Base-by-base conservation (phyloP, 805 yeast species). In the Candida railenensis region DNA sequence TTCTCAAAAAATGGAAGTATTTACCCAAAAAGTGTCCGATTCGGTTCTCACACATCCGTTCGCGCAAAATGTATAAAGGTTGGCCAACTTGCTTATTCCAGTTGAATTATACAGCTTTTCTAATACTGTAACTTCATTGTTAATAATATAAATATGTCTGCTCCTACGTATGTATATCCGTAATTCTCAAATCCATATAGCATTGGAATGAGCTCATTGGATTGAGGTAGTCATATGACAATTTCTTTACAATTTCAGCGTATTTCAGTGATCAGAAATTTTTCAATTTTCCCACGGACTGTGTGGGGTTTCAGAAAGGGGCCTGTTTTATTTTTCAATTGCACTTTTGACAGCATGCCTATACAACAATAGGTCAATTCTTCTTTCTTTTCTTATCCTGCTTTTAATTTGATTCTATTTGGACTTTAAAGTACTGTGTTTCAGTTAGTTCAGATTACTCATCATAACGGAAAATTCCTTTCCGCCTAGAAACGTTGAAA, bases 111-210 rank as follows among this genome's bases (percentile, higher is more conserved):
- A 18, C 4, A 12, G 21, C 19, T 36, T 36, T 36, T 20, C 39
- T 18, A 9, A 20, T 15, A 16, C 16, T 28, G 22, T 40, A 40
- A 25, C 43, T 19, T 5, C 19, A 37, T 32, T 30, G 12, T 40
- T 19, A 40, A 12, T 15, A 25, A 42, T 18, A 22, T 34, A 48
- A 58, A 53, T 41, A 66, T 67, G 74, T 62, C 73, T 66, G 66
- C 73, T 63, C 74, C 75, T 56, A 66, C 69, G 75, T 70, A 70
- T 54, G 75, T 70, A 60, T n/a, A 5, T 14, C 19, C 5, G 15
- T 7, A 15, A 34, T 34, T 34, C 11, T 25, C 30, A 11, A 11
- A 11, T 11, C n/a, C n/a, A n/a, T n/a, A n/a, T n/a, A n/a, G n/a
- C n/a, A n/a, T n/a, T n/a, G n/a, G n/a, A n/a, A n/a, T n/a, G n/a